Percentiles rank a stretch among this genome's conserved stretches.
Evolutionary conservation across 352 stramenopile genomes (phyloP).

Genomic region (Phytophthora multivora): DNA sequence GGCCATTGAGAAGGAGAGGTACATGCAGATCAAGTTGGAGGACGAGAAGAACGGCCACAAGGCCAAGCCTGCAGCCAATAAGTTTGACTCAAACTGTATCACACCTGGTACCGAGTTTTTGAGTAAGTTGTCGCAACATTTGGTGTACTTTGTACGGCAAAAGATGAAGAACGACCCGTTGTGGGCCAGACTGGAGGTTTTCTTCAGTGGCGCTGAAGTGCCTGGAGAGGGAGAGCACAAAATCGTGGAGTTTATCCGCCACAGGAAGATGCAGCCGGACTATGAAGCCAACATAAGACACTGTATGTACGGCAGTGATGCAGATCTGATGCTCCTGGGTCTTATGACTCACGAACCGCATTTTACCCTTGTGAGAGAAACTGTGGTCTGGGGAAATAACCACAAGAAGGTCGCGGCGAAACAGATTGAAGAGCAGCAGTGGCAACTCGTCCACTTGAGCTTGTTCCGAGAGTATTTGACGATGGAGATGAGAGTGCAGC

Average conservation of each 20-base stretch:
- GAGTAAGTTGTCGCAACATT: slow-evolving; percentile 90
- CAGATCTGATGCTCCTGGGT: slow-evolving; percentile 98
- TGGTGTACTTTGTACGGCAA: slow-evolving; percentile 94
- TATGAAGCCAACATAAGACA: slow-evolving; percentile 97
- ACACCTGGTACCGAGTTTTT: slow-evolving; percentile 99
- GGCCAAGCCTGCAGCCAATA: slow-evolving; percentile 35
- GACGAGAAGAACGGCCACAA: slow-evolving; percentile 73
- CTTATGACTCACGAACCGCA: slow-evolving; percentile 98
- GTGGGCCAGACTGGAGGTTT: slow-evolving; percentile 96
- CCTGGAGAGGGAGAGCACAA: slow-evolving; percentile 99
- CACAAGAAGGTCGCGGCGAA: slow-evolving; percentile 68
- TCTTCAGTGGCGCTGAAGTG: slow-evolving; percentile 97
- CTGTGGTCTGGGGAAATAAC: slow-evolving; percentile 94
- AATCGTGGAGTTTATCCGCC: slow-evolving; percentile 98
- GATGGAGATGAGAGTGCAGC: slow-evolving; percentile 92
- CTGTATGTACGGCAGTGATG: slow-evolving; percentile 99
- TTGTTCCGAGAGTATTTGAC: slow-evolving; percentile 98
- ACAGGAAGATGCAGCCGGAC: slow-evolving; percentile 87
- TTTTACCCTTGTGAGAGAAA: slow-evolving; percentile 98
- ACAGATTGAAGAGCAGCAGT: slow-evolving; percentile 96
- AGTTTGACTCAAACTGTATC: slow-evolving; percentile 99
- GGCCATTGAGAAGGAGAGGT: slow-evolving; percentile 63
- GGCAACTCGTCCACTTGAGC: slow-evolving; percentile 97
- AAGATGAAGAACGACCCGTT: slow-evolving; percentile 97
- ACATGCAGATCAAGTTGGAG: slow-evolving; percentile 74